phyloP scores from a whole-genome alignment of 441 rosid species.

The Populus hybrid region DNA sequence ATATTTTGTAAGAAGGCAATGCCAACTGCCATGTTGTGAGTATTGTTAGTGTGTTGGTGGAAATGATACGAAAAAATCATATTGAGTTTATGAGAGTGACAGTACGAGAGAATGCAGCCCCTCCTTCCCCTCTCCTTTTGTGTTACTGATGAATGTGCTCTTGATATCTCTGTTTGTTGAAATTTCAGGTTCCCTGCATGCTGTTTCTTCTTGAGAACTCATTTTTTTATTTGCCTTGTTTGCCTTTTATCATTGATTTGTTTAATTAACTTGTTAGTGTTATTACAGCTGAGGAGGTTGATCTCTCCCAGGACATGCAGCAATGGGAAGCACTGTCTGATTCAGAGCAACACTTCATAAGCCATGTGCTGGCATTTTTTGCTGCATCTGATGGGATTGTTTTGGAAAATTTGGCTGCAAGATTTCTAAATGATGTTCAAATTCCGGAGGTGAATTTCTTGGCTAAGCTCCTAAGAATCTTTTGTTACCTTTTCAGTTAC shows the following conservation, averaged over 20 bases:
- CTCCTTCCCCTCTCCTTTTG: too few relatives aligned
- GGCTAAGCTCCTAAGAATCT: neutral
- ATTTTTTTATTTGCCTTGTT: neutral
- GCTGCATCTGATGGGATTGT: constrained; percentile 95
- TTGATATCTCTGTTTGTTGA: neutral
- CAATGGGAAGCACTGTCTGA: constrained; percentile 65
- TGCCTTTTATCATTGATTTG: neutral
- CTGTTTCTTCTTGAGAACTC: neutral
- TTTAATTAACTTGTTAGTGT: constrained; percentile 1
- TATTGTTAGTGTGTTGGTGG: neutral
- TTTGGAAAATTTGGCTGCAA: constrained; percentile 80
- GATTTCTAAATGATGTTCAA: constrained; percentile 81
- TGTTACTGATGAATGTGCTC: neutral
- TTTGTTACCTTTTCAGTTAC: neutral
- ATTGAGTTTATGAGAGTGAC: neutral
- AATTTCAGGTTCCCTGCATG: too few relatives aligned
- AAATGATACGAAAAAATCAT: neutral
- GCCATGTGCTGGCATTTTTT: constrained; percentile 81
- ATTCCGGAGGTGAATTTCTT: constrained; percentile 66
- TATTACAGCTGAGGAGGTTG: constrained; percentile 86
- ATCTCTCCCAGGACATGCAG: constrained; percentile 75
- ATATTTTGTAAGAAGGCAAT: neutral
- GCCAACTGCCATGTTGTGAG: neutral
- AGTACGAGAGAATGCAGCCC: neutral
- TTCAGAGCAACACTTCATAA: constrained; percentile 74